These are phyloP conservation scores for Solioccasus polychromus DNA, from an alignment of 768 basidiomycete species.

Conservation along the genomic window DNA sequence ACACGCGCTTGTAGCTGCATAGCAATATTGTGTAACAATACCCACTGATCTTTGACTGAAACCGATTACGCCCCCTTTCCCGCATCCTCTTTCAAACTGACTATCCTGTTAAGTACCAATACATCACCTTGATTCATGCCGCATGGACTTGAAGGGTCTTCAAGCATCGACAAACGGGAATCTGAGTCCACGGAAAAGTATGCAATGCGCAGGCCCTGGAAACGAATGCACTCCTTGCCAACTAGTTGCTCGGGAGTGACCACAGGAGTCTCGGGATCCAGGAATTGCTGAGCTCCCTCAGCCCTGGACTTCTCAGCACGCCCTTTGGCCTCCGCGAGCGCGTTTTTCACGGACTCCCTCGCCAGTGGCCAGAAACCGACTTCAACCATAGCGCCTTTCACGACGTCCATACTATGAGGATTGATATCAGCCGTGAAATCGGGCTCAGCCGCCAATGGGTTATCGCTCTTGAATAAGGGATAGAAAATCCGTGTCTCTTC, in stretches of 20 bases:
- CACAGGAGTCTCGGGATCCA: conserved; percentile 58
- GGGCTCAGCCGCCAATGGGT: conserved; percentile 63
- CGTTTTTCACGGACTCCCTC: conserved; percentile 60
- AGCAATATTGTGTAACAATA: conserved; percentile 18
- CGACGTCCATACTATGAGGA: conserved; percentile 74
- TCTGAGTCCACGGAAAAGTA: conserved; percentile 96
- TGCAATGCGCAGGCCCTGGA: conserved; percentile 94
- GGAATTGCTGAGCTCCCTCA: conserved; percentile 34
- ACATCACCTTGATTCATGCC: conserved; percentile 66
- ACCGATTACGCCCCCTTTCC: conserved; percentile 52
- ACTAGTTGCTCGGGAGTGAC: conserved; percentile 74
- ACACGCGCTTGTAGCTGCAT: conserved; percentile 84
- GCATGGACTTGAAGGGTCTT: conserved; percentile 44
- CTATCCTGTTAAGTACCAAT: conserved; percentile 87
- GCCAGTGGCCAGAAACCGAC: conserved; percentile 86
- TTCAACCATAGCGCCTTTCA: conserved; percentile 82
- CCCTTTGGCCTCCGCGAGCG: conserved; percentile 59
- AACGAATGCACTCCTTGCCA: conserved; percentile 89
- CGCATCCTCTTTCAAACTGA: conserved; percentile 91
- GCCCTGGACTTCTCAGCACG: conserved; percentile 61
- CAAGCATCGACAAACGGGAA: conserved; percentile 61
- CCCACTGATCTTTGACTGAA: neutral
- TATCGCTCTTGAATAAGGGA: conserved; percentile 91
- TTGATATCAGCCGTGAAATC: conserved; percentile 85
- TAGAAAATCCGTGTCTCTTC: conserved; percentile 93